Evolutionary conservation across 306 rosid genomes (phyloP).

Genomic region (Trichosanthes cucumerina): DNA sequence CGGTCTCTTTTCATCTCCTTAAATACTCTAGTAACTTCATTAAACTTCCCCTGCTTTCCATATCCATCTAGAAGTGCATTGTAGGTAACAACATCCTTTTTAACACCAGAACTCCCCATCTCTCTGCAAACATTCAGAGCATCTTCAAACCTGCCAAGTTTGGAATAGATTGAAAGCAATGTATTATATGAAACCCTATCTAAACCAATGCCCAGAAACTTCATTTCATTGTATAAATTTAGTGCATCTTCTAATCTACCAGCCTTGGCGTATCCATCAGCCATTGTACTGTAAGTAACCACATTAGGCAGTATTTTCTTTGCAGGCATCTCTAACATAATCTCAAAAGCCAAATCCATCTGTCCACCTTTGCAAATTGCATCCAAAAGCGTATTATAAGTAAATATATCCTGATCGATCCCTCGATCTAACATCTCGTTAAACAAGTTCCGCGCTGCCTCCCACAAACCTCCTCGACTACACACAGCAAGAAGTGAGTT

Average conservation of each 20-base stretch:
- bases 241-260: constrained; percentile 71
- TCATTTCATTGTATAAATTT: constrained; percentile 55
- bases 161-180: constrained; percentile 61
- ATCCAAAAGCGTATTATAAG: constrained; percentile 80
- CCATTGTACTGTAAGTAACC: constrained; percentile 77
- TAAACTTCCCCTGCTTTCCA: constrained; percentile 67
- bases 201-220: constrained; percentile 37
- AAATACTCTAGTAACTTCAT: constrained; percentile 42
- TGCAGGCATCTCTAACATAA: constrained; percentile 57
- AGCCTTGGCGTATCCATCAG: constrained; percentile 84
- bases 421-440: constrained; percentile 58
- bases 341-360: constrained; percentile 61
- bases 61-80: constrained; percentile 82
- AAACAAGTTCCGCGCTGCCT: constrained; percentile 49
- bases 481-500: constrained; percentile 76
- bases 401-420: constrained; percentile 58
- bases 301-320: constrained; percentile 61
- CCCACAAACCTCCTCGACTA: constrained; percentile 75
- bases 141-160: constrained; percentile 73
- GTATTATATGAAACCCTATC: constrained; percentile 86
- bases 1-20: constrained; percentile 49
- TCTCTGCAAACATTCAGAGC: constrained; percentile 46
- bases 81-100: constrained; percentile 61
- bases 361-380: constrained; percentile 80
- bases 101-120: constrained; percentile 71